These are phyloP conservation scores for Paraconiothyrium sp. DNA, from an alignment of 2,329 filamentous ascomycete species.

Conservation along the genomic window DNA sequence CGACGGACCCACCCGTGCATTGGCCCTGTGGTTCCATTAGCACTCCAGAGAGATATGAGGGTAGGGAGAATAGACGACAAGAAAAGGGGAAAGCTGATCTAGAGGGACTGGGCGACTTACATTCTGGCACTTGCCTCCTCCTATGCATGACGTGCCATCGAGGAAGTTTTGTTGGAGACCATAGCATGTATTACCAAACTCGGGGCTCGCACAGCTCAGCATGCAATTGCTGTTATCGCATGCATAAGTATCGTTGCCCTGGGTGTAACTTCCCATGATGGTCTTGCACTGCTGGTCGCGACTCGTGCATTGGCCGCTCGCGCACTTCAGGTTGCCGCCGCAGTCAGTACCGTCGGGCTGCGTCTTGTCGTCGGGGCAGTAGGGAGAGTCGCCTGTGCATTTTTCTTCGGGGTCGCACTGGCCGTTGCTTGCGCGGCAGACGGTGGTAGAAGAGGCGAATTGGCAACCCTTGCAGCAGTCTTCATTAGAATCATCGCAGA, in stretches of 20 bases:
- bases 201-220: conserved; percentile 77
- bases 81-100: neutral
- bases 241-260: conserved; percentile 79
- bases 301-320: conserved; percentile 93
- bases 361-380: conserved; percentile 78
- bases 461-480: conserved; percentile 81
- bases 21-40: conserved; percentile 61
- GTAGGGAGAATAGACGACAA: neutral
- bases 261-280: conserved; percentile 78
- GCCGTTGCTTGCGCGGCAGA: conserved; percentile 84
- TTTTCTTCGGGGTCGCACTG: conserved; percentile 85
- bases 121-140: conserved; percentile 80
- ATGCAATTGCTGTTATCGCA: conserved; percentile 79
- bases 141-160: conserved; percentile 86
- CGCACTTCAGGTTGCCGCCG: conserved; percentile 77
- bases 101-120: conserved; percentile 50
- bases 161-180: conserved; percentile 89
- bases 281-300: conserved; percentile 88
- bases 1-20: conserved; percentile 76
- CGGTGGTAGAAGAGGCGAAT: conserved; percentile 71
- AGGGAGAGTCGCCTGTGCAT: conserved; percentile 76
- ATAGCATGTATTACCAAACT: conserved; percentile 75
- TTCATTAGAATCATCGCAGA: conserved; percentile 86
- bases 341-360: conserved; percentile 76
- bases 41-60: neutral